These are phyloP conservation scores for Aspergillus baeticus DNA, from an alignment of 495 filamentous ascomycete species.

Conservation along the genomic window DNA sequence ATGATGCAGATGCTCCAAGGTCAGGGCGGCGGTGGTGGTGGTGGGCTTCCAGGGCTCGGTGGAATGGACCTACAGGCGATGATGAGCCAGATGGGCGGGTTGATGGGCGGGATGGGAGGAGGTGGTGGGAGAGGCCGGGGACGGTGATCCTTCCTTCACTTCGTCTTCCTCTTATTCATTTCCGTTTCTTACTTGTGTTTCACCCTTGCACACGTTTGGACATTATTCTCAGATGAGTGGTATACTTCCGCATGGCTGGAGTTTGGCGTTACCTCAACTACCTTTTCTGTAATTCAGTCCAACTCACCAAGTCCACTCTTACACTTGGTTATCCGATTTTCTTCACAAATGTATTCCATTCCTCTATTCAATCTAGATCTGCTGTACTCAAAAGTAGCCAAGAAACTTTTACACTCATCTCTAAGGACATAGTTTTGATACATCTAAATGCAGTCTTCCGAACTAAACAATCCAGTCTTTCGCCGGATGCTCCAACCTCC, in stretches of 20 bases:
- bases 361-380: neutral
- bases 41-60: constrained; percentile 51
- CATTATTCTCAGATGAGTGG: neutral
- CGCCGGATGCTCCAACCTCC: neutral
- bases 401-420: neutral
- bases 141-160: constrained; percentile 23
- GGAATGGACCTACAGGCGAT: constrained; percentile 80
- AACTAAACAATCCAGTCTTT: constrained; percentile 3
- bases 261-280: constrained; percentile 6
- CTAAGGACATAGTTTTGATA: too few relatives aligned
- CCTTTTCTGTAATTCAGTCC: neutral
- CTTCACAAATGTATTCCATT: neutral
- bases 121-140: constrained; percentile 38
- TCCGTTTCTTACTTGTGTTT: neutral
- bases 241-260: constrained; percentile 11
- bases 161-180: neutral
- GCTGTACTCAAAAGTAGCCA: neutral
- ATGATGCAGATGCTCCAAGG: constrained; percentile 76
- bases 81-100: constrained; percentile 79
- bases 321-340: neutral
- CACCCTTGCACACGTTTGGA: neutral
- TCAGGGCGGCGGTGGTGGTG: constrained; percentile 44
- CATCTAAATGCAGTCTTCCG: neutral
- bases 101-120: constrained; percentile 61
- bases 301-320: too few relatives aligned